Evolutionary conservation across 495 filamentous ascomycete genomes (phyloP), one percentile per base, ranked within the genome.

Genomic region (Hypoxylon intermedium): DNA sequence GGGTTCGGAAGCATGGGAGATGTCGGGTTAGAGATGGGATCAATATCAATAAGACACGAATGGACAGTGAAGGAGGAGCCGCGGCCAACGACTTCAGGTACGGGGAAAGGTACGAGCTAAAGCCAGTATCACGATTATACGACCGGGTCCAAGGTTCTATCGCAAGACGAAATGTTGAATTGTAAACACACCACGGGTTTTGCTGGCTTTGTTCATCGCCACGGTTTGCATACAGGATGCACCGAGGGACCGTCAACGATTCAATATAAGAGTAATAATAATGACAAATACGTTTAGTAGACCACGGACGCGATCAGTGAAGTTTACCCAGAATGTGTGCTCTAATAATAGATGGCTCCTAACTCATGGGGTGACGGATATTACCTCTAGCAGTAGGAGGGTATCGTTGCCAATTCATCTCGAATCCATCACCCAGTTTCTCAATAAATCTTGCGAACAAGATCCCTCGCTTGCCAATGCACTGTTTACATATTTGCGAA

Each of bases 401-500:
- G 6, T 18, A 20, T 15, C 15, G 16, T 41, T 42, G 7, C 11
- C 9, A 15, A 9, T 40, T 20, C 37, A 20, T 20, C 37, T 20
- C 15, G 6, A 36, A 11, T 6, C 15, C 3, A 36, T 38, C 36
- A 38, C 18, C 15, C 12, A 36, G n/a, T 11, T 36, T 3, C 11
- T 1, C 15, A 7, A 38, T 38, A 16, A 9, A 12, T 15, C 18
- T 11, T 38, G 7, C 15, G 15, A 19, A 19, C 18, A 38, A 19
- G 18, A 38, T 6, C 13, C 15, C 1, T 19, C n/a, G n/a, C n/a
- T n/a, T n/a, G n/a, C n/a, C n/a, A n/a, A 38, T 6, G 44, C 1
- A 5, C 15, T 9, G 11, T 20, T 65, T 43, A 72, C 62, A 84
- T 77, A 36, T 79, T 81, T n/a, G 62, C 48, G n/a, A 84, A 68